These are phyloP conservation scores for Penicillium bialowiezense DNA, from an alignment of 495 filamentous ascomycete genomes.

Conservation along the genomic window DNA sequence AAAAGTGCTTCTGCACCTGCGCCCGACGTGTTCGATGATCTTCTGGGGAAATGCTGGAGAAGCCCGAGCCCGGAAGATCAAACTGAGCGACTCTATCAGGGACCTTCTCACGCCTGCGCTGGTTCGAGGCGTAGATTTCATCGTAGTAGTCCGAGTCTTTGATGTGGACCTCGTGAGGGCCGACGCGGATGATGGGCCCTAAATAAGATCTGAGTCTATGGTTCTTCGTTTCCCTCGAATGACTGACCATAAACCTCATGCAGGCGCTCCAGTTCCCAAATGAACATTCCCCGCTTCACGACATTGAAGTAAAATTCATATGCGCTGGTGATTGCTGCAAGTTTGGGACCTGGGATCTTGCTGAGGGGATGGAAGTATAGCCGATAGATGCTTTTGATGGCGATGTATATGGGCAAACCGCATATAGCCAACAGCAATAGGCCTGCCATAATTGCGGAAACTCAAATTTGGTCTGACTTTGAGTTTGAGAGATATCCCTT, in stretches of 20 bases:
- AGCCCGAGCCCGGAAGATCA: conserved; percentile 10
- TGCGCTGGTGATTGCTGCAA: conserved; percentile 45
- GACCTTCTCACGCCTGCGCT: conserved; percentile 26
- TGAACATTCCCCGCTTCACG: conserved; percentile 33
- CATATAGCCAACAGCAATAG: background rate
- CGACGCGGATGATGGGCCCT: conserved; percentile 55
- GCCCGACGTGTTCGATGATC: conserved; percentile 25
- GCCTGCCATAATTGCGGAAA: conserved; percentile 6
- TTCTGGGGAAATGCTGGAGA: conserved; percentile 21
- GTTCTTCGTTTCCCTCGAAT: background rate
- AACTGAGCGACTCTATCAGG: conserved; percentile 12
- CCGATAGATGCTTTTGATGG: conserved; percentile 35
- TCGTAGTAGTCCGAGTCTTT: conserved; percentile 38
- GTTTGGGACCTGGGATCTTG: conserved; percentile 41
- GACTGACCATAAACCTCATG: conserved; percentile 47
- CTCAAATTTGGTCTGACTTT: too few species aligned
- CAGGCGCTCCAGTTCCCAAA: conserved; percentile 41
- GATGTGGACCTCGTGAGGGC: conserved; percentile 48
- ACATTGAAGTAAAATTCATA: conserved; percentile 54
- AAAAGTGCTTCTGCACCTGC: conserved; percentile 27
- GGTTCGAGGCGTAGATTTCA: conserved; percentile 27
- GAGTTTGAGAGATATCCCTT: background rate
- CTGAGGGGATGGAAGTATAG: conserved; percentile 49
- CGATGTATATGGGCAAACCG: conserved; percentile 14
- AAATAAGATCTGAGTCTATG: background rate